Evolutionary conservation across 2,329 filamentous ascomycete genomes (phyloP).

Genomic region (Fusarium domesticum): DNA sequence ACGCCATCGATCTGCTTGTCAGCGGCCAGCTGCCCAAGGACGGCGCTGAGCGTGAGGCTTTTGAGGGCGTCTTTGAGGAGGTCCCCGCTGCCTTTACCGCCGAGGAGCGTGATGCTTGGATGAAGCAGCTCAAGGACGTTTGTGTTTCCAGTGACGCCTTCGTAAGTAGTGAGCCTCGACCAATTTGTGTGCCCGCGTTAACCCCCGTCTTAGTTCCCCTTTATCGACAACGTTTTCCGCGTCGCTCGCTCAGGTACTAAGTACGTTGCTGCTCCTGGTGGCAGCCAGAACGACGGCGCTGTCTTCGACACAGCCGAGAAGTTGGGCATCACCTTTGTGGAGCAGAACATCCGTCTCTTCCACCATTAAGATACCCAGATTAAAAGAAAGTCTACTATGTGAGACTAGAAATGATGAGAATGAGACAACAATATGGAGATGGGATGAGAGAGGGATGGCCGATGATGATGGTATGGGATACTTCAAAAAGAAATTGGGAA

Average conservation of each 20-base stretch:
- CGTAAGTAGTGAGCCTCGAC: slow-evolving; percentile 54
- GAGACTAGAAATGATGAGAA: not conserved
- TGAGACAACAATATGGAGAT: not conserved
- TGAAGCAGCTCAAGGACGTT: slow-evolving; percentile 75
- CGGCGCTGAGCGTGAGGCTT: slow-evolving; percentile 80
- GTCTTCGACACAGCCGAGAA: slow-evolving; percentile 90
- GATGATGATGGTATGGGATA: too few relatives aligned
- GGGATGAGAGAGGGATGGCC: not conserved
- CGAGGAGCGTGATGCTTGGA: slow-evolving; percentile 83
- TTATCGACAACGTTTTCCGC: slow-evolving; percentile 96
- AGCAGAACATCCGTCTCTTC: slow-evolving; percentile 73
- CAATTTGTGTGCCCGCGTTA: slow-evolving; percentile 13
- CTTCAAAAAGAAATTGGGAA: too few relatives aligned
- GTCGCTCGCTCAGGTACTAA: slow-evolving; percentile 85
- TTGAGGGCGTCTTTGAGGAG: slow-evolving; percentile 86
- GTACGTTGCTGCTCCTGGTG: slow-evolving; percentile 90
- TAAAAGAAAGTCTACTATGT: too few relatives aligned
- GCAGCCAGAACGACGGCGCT: slow-evolving; percentile 79
- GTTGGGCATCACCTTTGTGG: slow-evolving; percentile 88
- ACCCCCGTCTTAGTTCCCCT: slow-evolving; percentile 70
- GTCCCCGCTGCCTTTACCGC: slow-evolving; percentile 78
- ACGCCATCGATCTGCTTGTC: slow-evolving; percentile 93
- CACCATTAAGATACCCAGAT: slow-evolving; percentile 22
- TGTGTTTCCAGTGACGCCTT: slow-evolving; percentile 94
- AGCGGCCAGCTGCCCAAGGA: slow-evolving; percentile 82